A percentile compares a stretch with the other conserved stretches of the same genome.
Conservation (phyloP, 1,284 basidiomycete species). For the Trichosporon ovoides region DNA sequence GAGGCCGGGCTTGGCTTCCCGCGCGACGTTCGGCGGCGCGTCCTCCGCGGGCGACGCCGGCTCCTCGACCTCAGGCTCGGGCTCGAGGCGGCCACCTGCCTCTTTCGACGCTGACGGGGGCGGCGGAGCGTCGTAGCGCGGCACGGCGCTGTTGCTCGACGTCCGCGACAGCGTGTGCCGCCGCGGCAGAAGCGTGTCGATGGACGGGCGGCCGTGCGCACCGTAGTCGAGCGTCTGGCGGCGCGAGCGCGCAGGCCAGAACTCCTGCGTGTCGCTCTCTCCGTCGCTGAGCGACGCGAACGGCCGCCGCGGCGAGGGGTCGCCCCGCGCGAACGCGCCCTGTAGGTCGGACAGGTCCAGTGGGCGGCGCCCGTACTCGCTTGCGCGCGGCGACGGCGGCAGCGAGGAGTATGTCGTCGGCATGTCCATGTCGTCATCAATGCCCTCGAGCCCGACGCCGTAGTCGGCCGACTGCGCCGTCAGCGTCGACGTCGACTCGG, state of each 20-base stretch:
- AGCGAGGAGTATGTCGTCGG: slow-evolving; percentile 40
- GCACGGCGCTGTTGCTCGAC: not conserved
- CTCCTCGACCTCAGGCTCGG: not conserved
- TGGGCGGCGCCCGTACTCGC: not conserved
- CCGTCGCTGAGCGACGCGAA: not conserved
- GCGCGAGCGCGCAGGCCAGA: slow-evolving; percentile 17
- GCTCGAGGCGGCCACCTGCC: not conserved
- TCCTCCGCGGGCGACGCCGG: not conserved
- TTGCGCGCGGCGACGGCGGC: slow-evolving; percentile 35
- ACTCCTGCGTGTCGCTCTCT: slow-evolving; percentile 11
- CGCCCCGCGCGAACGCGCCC: not conserved
- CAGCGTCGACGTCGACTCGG: not conserved
- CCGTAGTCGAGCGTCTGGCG: slow-evolving; percentile 11
- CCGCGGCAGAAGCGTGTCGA: not conserved
- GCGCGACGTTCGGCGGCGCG: not conserved
- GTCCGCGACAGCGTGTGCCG: not conserved
- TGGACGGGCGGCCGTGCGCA: not conserved
- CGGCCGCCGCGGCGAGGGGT: not conserved
- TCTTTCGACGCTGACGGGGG: not conserved
- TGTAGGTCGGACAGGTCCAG: slow-evolving; percentile 5
- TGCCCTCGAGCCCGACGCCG: not conserved
- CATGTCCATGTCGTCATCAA: not conserved
- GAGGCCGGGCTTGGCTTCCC: not conserved
- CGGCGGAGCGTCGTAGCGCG: not conserved
- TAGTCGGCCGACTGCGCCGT: not conserved